phyloP scores from a whole-genome alignment of 768 basidiomycete genomes.

The Panellus pusillus region DNA sequence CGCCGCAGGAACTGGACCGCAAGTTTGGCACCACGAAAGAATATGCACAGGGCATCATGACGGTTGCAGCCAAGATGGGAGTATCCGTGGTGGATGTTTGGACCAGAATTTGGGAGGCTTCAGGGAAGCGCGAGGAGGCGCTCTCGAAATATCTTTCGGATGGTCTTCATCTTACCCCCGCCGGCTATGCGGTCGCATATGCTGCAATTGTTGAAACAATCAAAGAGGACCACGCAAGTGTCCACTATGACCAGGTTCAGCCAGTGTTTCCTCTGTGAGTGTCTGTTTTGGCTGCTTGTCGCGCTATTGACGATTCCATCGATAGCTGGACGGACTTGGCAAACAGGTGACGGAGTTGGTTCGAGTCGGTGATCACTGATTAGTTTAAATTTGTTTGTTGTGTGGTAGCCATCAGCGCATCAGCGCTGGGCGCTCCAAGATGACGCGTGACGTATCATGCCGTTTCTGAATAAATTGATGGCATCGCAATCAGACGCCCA shows the following conservation, averaged over 20 bases:
- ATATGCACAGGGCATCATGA: slow-evolving; percentile 72
- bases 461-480: too few species aligned
- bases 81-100: slow-evolving; percentile 76
- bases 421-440: too few species aligned
- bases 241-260: slow-evolving; percentile 63
- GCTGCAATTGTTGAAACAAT: slow-evolving; percentile 62
- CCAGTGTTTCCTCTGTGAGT: slow-evolving; percentile 63
- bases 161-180: slow-evolving; percentile 78
- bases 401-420: too few species aligned
- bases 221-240: slow-evolving; percentile 57
- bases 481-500: too few species aligned
- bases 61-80: slow-evolving; percentile 52
- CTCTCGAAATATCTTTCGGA: slow-evolving; percentile 61
- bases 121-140: slow-evolving; percentile 57
- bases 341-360: background rate
- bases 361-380: too few species aligned
- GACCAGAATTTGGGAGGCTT: slow-evolving; percentile 69
- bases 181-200: slow-evolving; percentile 76
- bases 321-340: slow-evolving; percentile 32
- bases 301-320: background rate
- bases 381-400: too few species aligned
- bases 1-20: slow-evolving; percentile 57
- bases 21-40: slow-evolving; percentile 57
- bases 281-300: background rate
- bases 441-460: too few species aligned